A percentile compares a stretch with the other conserved stretches of the same genome.
Evolutionary conservation across 306 rosid species (phyloP).

Genomic region (Cicer cuneatum): DNA sequence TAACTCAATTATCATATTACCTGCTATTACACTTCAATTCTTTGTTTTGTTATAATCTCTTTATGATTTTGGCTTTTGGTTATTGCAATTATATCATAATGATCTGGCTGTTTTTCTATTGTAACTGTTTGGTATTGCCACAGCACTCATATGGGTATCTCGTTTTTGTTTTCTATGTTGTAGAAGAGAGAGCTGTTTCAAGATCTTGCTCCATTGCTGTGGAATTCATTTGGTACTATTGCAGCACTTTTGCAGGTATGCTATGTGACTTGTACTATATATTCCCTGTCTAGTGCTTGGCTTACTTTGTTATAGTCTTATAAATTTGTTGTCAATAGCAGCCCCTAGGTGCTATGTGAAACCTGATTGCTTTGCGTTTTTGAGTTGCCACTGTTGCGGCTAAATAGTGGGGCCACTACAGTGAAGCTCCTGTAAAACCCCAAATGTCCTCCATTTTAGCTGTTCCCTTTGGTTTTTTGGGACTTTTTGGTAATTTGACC

Average conservation of each 20-base stretch:
- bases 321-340: neutral
- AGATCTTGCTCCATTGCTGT: slow-evolving; percentile 91
- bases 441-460: neutral
- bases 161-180: slow-evolving; percentile 40
- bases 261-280: slow-evolving; percentile 38
- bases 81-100: slow-evolving; percentile 45
- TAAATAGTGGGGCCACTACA: neutral
- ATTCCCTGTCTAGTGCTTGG: slow-evolving; percentile 28
- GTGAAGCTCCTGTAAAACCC: neutral
- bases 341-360: neutral
- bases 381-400: neutral
- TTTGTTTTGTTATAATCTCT: slow-evolving; percentile 5
- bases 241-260: slow-evolving; percentile 82
- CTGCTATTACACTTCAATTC: neutral
- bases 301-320: slow-evolving; percentile 26
- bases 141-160: slow-evolving; percentile 44
- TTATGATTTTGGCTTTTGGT: neutral
- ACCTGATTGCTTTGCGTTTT: neutral
- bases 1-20: slow-evolving; percentile 13
- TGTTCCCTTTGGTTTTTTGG: neutral
- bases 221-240: slow-evolving; percentile 98
- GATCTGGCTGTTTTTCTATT: slow-evolving; percentile 52
- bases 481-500: neutral
- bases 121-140: slow-evolving; percentile 49
- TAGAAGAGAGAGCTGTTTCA: slow-evolving; percentile 95